phyloP scores from a whole-genome alignment of 345 rosid species.

The Aquilaria yunnanensis region DNA sequence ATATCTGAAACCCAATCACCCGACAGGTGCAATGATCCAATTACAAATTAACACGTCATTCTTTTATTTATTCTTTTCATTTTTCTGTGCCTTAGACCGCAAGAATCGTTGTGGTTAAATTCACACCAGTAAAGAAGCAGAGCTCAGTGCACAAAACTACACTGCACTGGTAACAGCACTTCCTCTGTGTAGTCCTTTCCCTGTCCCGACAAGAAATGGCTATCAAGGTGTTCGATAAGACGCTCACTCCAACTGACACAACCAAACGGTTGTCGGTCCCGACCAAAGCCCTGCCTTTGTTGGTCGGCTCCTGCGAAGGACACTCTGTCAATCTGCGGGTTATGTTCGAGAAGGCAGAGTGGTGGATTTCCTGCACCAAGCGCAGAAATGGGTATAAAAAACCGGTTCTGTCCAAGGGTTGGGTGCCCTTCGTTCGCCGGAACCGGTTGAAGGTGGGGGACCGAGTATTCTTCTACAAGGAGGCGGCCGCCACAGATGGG shows the following conservation, averaged over 20 bases:
- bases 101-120: too few species aligned
- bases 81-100: too few species aligned
- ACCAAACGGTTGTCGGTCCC: constrained; percentile 2
- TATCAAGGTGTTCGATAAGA: neutral
- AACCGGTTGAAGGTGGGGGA: neutral
- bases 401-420: constrained; percentile 4
- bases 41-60: too few species aligned
- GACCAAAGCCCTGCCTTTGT: neutral
- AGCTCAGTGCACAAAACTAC: too few species aligned
- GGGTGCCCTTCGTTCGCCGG: neutral
- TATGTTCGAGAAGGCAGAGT: neutral
- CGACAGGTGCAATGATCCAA: too few species aligned
- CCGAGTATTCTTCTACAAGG: neutral
- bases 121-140: too few species aligned
- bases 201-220: neutral
- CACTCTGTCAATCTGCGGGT: neutral
- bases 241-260: neutral
- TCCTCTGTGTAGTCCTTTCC: too few species aligned
- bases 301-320: neutral
- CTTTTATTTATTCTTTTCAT: too few species aligned
- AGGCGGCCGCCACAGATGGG: neutral
- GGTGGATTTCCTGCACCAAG: neutral
- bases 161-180: too few species aligned
- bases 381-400: neutral
- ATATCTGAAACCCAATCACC: too few species aligned